Percentiles rank a stretch among this genome's conserved stretches.
Conservation (phyloP, 2,329 filamentous ascomycete genomes). For the Camptophora hylomeconis region DNA sequence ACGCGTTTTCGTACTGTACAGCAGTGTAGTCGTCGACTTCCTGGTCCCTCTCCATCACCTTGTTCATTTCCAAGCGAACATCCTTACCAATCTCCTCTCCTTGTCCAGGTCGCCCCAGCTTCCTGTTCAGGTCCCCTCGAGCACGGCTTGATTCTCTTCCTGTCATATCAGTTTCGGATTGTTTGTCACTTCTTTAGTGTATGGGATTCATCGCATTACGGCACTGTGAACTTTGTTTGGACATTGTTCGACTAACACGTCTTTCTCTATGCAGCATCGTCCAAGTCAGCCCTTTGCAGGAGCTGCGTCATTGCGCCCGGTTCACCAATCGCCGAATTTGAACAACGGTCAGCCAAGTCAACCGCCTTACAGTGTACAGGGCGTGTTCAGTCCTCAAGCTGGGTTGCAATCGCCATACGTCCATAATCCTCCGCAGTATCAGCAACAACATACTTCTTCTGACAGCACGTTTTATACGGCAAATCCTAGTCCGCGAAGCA, state of each 20-base stretch:
- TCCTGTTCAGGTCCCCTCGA: slow-evolving; percentile 4
- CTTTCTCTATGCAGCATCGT: slow-evolving; percentile 17
- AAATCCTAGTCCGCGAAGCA: slow-evolving; percentile 71
- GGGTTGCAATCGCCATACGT: slow-evolving; percentile 43
- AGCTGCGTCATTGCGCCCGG: slow-evolving; percentile 14
- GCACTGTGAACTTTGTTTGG: slow-evolving; percentile 2
- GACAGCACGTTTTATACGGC: slow-evolving; percentile 64
- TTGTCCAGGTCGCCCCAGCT: slow-evolving; percentile 4
- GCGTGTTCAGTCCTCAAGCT: slow-evolving; percentile 12
- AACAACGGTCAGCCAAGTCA: slow-evolving; percentile 11
- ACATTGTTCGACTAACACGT: slow-evolving; percentile 6
- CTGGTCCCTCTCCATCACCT: slow-evolving; percentile 2
- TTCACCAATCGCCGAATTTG: slow-evolving; percentile 19
- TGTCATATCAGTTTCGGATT: slow-evolving; percentile 8
- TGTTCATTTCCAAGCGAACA: too few species aligned
- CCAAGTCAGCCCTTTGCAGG: slow-evolving; percentile 14
- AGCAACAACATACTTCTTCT: slow-evolving; percentile 33
- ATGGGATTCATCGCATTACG: slow-evolving; percentile 5
- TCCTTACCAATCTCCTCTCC: slow-evolving; percentile 7
- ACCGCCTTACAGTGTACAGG: slow-evolving; percentile 13
- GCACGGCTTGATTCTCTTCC: slow-evolving; percentile 7
- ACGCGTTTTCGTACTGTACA: slow-evolving; percentile 4
- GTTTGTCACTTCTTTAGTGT: slow-evolving; percentile 6
- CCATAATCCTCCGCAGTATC: slow-evolving; percentile 35
- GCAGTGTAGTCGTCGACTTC: slow-evolving; percentile 2